Percentiles rank a stretch among this genome's conserved stretches.
These are phyloP conservation scores for Lagerstroemia speciosa DNA, from an alignment of 345 rosid species.

Conservation along the genomic window DNA sequence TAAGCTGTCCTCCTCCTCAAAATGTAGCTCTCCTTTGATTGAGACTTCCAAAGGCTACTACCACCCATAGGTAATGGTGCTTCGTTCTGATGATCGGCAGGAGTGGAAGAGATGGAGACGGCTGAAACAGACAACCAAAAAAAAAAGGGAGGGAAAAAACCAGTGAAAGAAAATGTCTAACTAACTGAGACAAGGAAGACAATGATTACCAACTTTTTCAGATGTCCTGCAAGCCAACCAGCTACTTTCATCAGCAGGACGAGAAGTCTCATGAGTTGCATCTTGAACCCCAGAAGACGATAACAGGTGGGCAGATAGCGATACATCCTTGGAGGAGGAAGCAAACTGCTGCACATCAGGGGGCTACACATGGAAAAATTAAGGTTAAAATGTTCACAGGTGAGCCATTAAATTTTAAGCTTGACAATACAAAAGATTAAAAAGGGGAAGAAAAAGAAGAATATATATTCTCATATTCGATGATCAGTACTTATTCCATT, in stretches of 20 bases:
- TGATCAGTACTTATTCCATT: too few relatives aligned
- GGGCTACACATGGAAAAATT: conserved; percentile 40
- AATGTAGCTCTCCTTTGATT: conserved; percentile 21
- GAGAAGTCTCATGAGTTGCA: conserved; percentile 18
- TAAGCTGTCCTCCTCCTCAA: conserved; percentile 29
- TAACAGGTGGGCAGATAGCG: conserved; percentile 42
- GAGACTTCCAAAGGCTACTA: conserved; percentile 12
- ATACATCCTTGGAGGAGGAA: conserved; percentile 62
- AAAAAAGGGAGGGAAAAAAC: not conserved
- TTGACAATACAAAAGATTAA: not conserved
- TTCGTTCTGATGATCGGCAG: conserved; percentile 19
- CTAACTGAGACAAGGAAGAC: not conserved
- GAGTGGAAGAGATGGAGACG: conserved; percentile 15
- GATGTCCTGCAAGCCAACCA: conserved; percentile 12
- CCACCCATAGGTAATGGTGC: conserved; percentile 6
- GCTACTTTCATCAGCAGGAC: conserved; percentile 16
- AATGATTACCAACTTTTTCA: conserved; percentile 28
- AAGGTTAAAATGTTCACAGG: conserved; percentile 9
- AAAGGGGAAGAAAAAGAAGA: too few relatives aligned
- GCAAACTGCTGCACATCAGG: conserved; percentile 66
- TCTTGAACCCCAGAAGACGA: conserved; percentile 21
- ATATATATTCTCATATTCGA: too few relatives aligned
- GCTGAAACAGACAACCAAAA: conserved; percentile 13
- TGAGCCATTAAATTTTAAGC: not conserved
- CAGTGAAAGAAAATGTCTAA: not conserved